Evolutionary conservation across 2,329 filamentous ascomycete species (phyloP), one percentile per base, ranked within the genome.

Genomic region (Fusarium humuli): DNA sequence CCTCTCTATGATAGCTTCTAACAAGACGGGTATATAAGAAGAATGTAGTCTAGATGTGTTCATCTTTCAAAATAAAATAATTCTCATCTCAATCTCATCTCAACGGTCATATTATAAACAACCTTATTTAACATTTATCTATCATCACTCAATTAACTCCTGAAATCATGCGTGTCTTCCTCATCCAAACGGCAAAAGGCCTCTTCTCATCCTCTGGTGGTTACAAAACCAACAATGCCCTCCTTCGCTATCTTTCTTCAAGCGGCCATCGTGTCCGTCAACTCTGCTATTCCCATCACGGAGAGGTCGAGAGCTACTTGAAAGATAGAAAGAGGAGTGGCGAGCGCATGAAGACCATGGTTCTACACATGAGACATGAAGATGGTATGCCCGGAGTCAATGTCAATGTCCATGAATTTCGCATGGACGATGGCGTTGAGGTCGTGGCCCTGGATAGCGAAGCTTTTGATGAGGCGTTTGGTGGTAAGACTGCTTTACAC

Each of bases 291-390:
- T 56, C 50, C 1, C 25, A 46, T 4, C n/a, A 6, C 6, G 40
- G 30, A 5, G 57, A 60, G 7, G 34, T 46, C 1, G 49, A 57
- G 2, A 40, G 1, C 7, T 56, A 46, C 4, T 13, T 30, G n/a
- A n/a, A 30, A 5, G 5, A 7, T 12, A 29, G 16, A 13, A 2
- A 8, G 5, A 7, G 2, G 3, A 40, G 10, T 6, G 4, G 11
- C 0, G 9, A 8, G 0, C 5, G 3, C 6, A 9, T 20, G 0
- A 1, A 1, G 2, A 46, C 20, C 0, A 32, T n/a, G 10, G 0
- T 6, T 0, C 10, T 60, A 1, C 30, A 56, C 1, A 29, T 46
- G 4, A 30, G 10, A 13, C 18, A 6, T 1, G 13, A 3, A 3
- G 11, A 37, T 16, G 40, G 10, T 3, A 18, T 1, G 5, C 12